Conservation (phyloP, 2,329 filamentous ascomycete species). For the Sarocladiaceae sp. region DNA sequence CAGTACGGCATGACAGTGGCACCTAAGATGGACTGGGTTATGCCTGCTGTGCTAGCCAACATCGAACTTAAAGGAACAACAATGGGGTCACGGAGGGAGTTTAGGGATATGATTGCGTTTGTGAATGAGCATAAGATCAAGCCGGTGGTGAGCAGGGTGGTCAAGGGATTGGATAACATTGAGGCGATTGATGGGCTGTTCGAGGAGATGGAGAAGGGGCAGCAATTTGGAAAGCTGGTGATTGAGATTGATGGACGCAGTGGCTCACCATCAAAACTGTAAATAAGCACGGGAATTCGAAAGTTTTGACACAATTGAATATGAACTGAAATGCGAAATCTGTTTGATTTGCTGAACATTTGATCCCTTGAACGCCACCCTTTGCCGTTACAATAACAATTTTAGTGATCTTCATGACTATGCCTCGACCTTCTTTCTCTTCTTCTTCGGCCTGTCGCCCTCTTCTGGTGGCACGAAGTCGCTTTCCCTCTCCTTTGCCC, state of each 20-base stretch:
- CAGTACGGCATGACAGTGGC: constrained; percentile 87
- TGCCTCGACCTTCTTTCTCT: constrained; percentile 50
- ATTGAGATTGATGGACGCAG: constrained; percentile 56
- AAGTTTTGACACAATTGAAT: constrained; percentile 3
- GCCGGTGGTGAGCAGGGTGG: constrained; percentile 72
- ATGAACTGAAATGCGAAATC: not conserved
- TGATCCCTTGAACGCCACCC: constrained; percentile 1
- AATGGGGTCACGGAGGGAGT: constrained; percentile 89
- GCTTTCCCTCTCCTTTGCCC: constrained; percentile 76
- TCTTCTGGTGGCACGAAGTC: constrained; percentile 89
- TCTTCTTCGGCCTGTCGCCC: constrained; percentile 57
- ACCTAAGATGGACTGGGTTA: constrained; percentile 82
- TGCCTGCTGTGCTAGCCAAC: constrained; percentile 81
- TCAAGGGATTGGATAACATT: constrained; percentile 70
- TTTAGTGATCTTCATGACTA: constrained; percentile 19
- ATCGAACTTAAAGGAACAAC: constrained; percentile 82
- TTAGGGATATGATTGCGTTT: constrained; percentile 85
- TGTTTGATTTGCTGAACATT: constrained; percentile 1
- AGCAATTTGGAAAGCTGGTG: constrained; percentile 90
- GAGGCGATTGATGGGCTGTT: constrained; percentile 79
- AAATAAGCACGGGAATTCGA: constrained; percentile 13
- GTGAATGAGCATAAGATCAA: constrained; percentile 68
- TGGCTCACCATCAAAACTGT: constrained; percentile 35
- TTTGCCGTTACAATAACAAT: not conserved
- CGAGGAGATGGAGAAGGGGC: constrained; percentile 79